phyloP scores from a whole-genome alignment of 78 protist genomes.

The Planoprotostelium fungivorum region DNA sequence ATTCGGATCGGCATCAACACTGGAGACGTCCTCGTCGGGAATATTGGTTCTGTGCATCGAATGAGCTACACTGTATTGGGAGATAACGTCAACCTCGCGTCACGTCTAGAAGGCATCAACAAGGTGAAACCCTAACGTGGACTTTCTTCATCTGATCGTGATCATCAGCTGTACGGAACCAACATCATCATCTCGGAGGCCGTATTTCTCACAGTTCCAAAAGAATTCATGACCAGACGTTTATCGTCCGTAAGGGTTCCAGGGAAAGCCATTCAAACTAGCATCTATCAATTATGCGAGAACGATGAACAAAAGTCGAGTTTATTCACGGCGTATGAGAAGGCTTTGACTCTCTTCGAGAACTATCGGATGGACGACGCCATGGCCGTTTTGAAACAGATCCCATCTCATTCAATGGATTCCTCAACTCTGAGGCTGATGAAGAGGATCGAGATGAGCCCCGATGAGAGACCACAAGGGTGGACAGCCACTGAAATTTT shows the following conservation, averaged over 20 bases:
- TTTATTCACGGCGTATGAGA: background rate
- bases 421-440: background rate
- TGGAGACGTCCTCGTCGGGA: conserved; percentile 37
- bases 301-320: background rate
- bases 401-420: background rate
- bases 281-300: background rate
- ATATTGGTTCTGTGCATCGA: conserved; percentile 28
- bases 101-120: conserved; percentile 6
- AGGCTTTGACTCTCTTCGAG: background rate
- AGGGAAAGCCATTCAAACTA: background rate
- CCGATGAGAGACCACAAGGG: background rate
- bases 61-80: conserved; percentile 51
- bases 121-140: background rate
- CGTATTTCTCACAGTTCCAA: background rate
- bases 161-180: background rate
- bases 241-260: background rate
- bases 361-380: background rate
- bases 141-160: background rate
- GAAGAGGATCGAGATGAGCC: background rate
- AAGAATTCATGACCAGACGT: background rate
- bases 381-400: background rate
- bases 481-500: background rate
- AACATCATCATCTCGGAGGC: background rate
- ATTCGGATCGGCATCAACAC: conserved; percentile 46
- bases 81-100: conserved; percentile 41